Percentiles rank a stretch among this genome's conserved stretches.
Evolutionary conservation across 2,329 filamentous ascomycete species (phyloP).

Genomic region (Dactylonectria estremocensis): DNA sequence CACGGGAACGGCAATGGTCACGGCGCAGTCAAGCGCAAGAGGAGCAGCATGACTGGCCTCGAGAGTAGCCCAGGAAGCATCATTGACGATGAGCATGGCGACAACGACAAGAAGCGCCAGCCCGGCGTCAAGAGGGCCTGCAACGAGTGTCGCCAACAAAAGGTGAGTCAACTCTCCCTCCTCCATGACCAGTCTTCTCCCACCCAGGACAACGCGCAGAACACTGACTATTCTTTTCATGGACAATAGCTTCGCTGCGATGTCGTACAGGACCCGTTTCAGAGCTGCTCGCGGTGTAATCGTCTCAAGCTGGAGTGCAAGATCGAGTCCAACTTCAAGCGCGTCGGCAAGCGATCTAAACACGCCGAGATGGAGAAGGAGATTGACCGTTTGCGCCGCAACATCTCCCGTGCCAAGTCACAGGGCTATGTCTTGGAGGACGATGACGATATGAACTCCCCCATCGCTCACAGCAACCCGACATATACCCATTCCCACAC

Average conservation of each 20-base stretch:
- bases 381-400: conserved; percentile 78
- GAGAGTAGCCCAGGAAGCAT: conserved; percentile 74
- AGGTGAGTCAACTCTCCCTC: conserved; percentile 68
- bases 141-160: conserved; percentile 89
- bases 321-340: conserved; percentile 91
- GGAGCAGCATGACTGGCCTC: conserved; percentile 64
- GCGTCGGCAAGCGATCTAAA: conserved; percentile 84
- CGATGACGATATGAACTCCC: conserved; percentile 70
- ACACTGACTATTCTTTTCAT: conserved; percentile 29
- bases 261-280: conserved; percentile 85
- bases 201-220: neutral
- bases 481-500: conserved; percentile 73
- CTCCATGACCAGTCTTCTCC: neutral
- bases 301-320: conserved; percentile 87
- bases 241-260: conserved; percentile 80
- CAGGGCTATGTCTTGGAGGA: conserved; percentile 72
- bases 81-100: conserved; percentile 68
- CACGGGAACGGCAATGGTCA: conserved; percentile 59
- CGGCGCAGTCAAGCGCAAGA: conserved; percentile 70
- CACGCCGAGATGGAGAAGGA: conserved; percentile 91
- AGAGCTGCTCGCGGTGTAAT: conserved; percentile 82
- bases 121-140: conserved; percentile 84
- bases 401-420: conserved; percentile 71
- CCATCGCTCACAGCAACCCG: conserved; percentile 66
- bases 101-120: conserved; percentile 74